phyloP scores from a whole-genome alignment of 163 green algal species.

The Scenedesmus sp. region DNA sequence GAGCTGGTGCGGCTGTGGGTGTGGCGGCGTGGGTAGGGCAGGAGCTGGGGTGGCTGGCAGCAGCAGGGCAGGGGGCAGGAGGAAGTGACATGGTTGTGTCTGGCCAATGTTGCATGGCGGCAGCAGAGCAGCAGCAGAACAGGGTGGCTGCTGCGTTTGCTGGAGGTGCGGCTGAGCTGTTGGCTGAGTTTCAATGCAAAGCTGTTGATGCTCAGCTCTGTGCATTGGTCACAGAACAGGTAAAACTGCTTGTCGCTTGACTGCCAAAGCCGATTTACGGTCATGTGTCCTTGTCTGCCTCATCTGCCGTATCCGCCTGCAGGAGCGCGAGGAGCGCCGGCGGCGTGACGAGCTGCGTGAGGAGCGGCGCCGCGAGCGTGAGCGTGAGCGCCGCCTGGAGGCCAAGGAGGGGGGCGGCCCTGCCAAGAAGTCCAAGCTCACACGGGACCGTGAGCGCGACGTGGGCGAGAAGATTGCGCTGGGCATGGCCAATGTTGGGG shows the following conservation, averaged over 20 bases:
- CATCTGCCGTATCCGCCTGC: neutral
- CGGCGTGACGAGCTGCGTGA: constrained; percentile 85
- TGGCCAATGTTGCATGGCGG: neutral
- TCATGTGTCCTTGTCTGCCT: neutral
- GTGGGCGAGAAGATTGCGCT: constrained; percentile 88
- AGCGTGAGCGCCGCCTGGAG: constrained; percentile 93
- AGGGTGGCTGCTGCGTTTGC: neutral
- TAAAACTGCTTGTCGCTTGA: neutral
- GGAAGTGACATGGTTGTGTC: neutral
- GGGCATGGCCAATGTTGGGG: constrained; percentile 77
- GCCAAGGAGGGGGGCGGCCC: constrained; percentile 75
- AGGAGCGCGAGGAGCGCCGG: constrained; percentile 83
- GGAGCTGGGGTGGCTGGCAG: neutral
- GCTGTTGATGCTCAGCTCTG: neutral
- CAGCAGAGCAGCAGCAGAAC: neutral
- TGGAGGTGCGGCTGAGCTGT: neutral
- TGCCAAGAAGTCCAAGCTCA: constrained; percentile 93
- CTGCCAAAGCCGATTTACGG: neutral
- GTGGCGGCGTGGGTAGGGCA: constrained; percentile 83
- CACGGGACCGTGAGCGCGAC: constrained; percentile 95
- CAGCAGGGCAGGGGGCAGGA: neutral
- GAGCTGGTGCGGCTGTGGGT: constrained; percentile 70
- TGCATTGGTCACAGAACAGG: neutral
- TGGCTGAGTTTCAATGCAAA: neutral
- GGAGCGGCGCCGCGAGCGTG: constrained; percentile 87